Evolutionary conservation across 257 asterid genomes (phyloP), one percentile per base, ranked within the genome.

Genomic region (Craterostigma plantagineum): DNA sequence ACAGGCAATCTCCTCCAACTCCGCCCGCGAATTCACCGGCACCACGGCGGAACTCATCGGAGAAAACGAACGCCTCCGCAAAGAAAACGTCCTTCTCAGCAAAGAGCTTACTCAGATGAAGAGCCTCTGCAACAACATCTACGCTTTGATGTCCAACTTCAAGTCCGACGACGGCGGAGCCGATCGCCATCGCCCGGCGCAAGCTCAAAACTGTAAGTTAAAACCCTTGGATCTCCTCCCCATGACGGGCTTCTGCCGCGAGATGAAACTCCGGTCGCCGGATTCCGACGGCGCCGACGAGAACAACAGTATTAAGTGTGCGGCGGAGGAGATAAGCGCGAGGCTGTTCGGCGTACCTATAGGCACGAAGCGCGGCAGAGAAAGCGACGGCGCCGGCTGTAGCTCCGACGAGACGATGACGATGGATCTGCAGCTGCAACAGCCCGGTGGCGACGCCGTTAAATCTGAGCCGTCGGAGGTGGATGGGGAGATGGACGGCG

Each of bases 1-100:
- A 54, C 95, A 73, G 40, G 95, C 66, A 1, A 7, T 71, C 1
- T 79, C 97, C 0, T 76, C 80, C 11, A 63, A 76, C 13, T 74
- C 95, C 1, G 51, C 16, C 14, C 45, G 48, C 7, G 69, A 55
- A 2, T 48, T 35, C 6, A n/a, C 54, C 35, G 76, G 73, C 23
- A 49, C 50, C 45, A 55, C 55, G 17, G 13, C 57, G 35, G 81
- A 63, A 41, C 68, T 77, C 23, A 46, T 77, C 10, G 84, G 71
- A 11, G 84, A 77, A 38, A 77, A 77, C 55, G 77, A 77, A 40
- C 59, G 76, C 50, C 45, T 77, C 46, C 60, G 63, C 42, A 67
- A 67, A 14, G 75, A 77, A 63, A 77, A 77, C 58, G 1, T 45
- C 44, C 75, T 65, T 63, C 76, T 77, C 34, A 67, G 59, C 50